These are phyloP conservation scores for Russula compacta DNA, from an alignment of 768 basidiomycete genomes.

Conservation along the genomic window DNA sequence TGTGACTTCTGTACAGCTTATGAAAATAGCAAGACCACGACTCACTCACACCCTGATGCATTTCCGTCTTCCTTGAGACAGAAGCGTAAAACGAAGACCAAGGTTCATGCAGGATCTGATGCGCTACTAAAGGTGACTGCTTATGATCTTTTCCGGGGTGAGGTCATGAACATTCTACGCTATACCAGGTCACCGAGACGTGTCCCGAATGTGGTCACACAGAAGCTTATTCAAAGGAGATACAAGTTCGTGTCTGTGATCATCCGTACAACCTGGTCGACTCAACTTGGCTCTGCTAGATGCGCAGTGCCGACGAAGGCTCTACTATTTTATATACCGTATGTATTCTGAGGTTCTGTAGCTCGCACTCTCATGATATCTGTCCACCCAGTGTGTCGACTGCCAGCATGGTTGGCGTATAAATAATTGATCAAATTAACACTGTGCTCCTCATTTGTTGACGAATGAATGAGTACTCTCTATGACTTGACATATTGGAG, in stretches of 20 bases:
- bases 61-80: slow-evolving; percentile 86
- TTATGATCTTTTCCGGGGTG: neutral
- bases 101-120: slow-evolving; percentile 61
- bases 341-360: slow-evolving; percentile 26
- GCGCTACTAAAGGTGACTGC: slow-evolving; percentile 46
- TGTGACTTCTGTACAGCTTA: slow-evolving; percentile 48
- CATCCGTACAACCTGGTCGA: neutral
- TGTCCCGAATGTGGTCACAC: slow-evolving; percentile 82
- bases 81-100: slow-evolving; percentile 84
- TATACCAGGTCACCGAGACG: slow-evolving; percentile 69
- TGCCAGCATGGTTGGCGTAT: slow-evolving; percentile 79
- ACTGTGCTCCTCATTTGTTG: neutral
- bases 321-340: slow-evolving; percentile 94
- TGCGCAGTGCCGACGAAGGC: slow-evolving; percentile 89
- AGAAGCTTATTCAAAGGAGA: slow-evolving; percentile 82
- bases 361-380: slow-evolving; percentile 13
- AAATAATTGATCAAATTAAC: slow-evolving; percentile 63
- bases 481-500: neutral
- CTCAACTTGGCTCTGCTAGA: slow-evolving; percentile 30
- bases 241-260: slow-evolving; percentile 49
- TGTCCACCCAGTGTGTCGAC: slow-evolving; percentile 46
- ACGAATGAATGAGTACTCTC: neutral
- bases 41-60: slow-evolving; percentile 86
- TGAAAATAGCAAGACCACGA: slow-evolving; percentile 83
- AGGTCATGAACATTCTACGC: neutral